A percentile compares a stretch with the other conserved stretches of the same genome.
Conservation (phyloP, 306 rosid species). For the Heteromeles arbutifolia region DNA sequence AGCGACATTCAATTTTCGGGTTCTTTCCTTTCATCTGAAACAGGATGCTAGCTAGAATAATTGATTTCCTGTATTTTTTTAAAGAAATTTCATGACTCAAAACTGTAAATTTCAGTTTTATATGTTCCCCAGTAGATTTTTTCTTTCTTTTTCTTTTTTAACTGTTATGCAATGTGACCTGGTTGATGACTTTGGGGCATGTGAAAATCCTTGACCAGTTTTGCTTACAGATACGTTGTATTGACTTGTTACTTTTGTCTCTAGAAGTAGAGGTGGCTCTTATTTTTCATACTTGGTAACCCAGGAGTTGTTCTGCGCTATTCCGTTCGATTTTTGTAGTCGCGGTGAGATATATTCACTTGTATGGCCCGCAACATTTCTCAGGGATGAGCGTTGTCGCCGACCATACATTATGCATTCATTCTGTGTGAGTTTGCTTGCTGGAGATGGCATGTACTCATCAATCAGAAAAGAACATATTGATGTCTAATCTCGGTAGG, state of each 20-base stretch:
- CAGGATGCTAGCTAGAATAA: slow-evolving; percentile 43
- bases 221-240: slow-evolving; percentile 27
- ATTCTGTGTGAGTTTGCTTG: too few relatives aligned
- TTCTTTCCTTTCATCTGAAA: slow-evolving; percentile 31
- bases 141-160: not conserved
- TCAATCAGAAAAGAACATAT: too few relatives aligned
- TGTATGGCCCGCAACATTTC: too few relatives aligned
- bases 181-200: slow-evolving; percentile 31
- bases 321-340: too few relatives aligned
- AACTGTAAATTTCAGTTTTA: slow-evolving; percentile 50
- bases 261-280: too few relatives aligned
- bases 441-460: too few relatives aligned
- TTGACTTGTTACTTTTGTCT: not conserved
- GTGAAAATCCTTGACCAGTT: slow-evolving; percentile 31
- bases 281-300: too few relatives aligned
- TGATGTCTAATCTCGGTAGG: too few relatives aligned
- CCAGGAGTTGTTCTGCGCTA: too few relatives aligned
- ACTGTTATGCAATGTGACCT: not conserved
- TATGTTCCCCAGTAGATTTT: slow-evolving; percentile 19
- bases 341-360: too few relatives aligned
- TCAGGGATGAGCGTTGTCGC: too few relatives aligned
- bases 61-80: slow-evolving; percentile 37
- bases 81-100: slow-evolving; percentile 16
- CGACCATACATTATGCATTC: too few relatives aligned
- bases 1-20: slow-evolving; percentile 41